These are phyloP conservation scores for Rhizodiscina lignyota DNA, from an alignment of 495 filamentous ascomycete genomes.

Conservation along the genomic window DNA sequence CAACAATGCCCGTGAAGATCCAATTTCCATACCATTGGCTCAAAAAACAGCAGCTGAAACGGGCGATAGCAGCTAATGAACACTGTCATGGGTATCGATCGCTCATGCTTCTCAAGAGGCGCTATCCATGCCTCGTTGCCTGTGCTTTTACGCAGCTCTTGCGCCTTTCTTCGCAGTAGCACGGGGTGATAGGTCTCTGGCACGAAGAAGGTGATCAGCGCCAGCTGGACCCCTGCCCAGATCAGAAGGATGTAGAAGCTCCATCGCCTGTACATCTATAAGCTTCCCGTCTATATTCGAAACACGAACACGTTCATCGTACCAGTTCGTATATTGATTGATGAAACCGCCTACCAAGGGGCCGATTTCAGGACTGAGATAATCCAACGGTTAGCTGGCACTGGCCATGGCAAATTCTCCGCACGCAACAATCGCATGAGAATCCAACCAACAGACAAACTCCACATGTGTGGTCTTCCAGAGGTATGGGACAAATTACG, in stretches of 20 bases:
- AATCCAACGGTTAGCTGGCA: slow-evolving; percentile 7
- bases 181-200: slow-evolving; percentile 84
- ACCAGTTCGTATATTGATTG: slow-evolving; percentile 62
- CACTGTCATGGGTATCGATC: slow-evolving; percentile 56
- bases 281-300: too few species aligned
- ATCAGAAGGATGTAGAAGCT: slow-evolving; percentile 78
- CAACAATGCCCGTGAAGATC: neutral
- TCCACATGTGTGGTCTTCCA: too few species aligned
- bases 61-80: slow-evolving; percentile 57
- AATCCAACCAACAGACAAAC: too few species aligned
- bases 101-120: slow-evolving; percentile 61
- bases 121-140: slow-evolving; percentile 62
- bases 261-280: too few species aligned
- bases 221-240: slow-evolving; percentile 50
- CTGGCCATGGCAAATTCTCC: neutral
- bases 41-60: slow-evolving; percentile 63
- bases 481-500: too few species aligned
- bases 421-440: too few species aligned
- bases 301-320: too few species aligned
- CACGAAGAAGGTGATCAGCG: slow-evolving; percentile 51
- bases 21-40: slow-evolving; percentile 43
- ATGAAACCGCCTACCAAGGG: slow-evolving; percentile 55
- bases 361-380: slow-evolving; percentile 35
- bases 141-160: slow-evolving; percentile 52
- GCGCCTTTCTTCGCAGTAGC: slow-evolving; percentile 60